phyloP scores from a whole-genome alignment of 257 asterid species.

The Verbena officinalis region DNA sequence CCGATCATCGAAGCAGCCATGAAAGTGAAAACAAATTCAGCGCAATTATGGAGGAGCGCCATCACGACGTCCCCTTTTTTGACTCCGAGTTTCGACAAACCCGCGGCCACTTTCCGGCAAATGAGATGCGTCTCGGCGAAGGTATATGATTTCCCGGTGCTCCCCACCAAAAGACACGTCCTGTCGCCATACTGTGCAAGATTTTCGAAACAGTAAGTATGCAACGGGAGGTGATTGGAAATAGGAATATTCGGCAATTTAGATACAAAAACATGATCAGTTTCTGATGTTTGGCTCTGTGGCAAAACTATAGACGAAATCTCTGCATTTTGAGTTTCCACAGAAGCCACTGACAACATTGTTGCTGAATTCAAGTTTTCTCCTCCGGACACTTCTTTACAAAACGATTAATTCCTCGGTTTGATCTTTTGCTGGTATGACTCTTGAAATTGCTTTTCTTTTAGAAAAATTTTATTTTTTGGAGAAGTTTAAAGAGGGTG shows the following conservation, averaged over 20 bases:
- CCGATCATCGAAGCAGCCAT: conserved; percentile 81
- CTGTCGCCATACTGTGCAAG: conserved; percentile 37
- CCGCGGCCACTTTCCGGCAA: conserved; percentile 69
- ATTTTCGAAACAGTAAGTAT: conserved; percentile 65
- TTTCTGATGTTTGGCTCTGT: conserved; percentile 16
- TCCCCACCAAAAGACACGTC: conserved; percentile 55
- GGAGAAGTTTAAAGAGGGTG: conserved; percentile 7
- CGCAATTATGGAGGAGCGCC: conserved; percentile 71
- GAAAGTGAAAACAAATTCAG: conserved; percentile 77
- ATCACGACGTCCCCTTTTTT: conserved; percentile 62
- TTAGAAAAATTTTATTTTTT: background rate
- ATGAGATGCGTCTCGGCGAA: conserved; percentile 57
- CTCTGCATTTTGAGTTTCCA: conserved; percentile 30
- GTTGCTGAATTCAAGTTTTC: background rate
- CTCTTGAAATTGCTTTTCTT: background rate
- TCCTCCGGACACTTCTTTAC: background rate
- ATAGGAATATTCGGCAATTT: conserved; percentile 64
- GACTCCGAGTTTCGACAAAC: conserved; percentile 51
- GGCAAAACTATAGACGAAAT: conserved; percentile 21
- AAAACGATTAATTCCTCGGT: background rate
- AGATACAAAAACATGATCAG: conserved; percentile 65
- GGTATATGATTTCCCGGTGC: conserved; percentile 47
- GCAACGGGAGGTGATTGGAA: conserved; percentile 61
- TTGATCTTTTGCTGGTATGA: background rate
- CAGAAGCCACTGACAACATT: conserved; percentile 40